These are phyloP conservation scores for Fusarium fracticaudum DNA, from an alignment of 2,329 filamentous ascomycete species.

Conservation along the genomic window DNA sequence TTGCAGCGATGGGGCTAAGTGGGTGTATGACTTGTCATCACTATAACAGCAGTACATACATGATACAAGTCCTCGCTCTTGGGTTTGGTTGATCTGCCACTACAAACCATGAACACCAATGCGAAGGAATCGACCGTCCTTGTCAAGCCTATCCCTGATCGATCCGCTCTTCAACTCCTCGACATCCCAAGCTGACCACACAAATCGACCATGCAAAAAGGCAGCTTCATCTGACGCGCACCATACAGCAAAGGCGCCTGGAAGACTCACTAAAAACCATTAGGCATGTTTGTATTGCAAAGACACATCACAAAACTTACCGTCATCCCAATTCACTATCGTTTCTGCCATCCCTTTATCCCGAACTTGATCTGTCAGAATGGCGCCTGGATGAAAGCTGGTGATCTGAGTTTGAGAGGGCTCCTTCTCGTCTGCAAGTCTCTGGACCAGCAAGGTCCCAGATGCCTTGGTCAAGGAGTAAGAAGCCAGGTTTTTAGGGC, in stretches of 20 bases:
- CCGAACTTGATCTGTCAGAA: not conserved
- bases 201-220: not conserved
- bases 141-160: not conserved
- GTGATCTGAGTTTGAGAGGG: not conserved
- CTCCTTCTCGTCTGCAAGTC: not conserved
- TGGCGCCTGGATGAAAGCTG: not conserved
- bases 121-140: not conserved
- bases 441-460: not conserved
- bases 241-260: not conserved
- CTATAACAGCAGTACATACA: not conserved
- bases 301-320: not conserved
- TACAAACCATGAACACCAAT: not conserved
- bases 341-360: not conserved
- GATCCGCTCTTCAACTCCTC: not conserved
- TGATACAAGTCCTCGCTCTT: not conserved
- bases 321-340: not conserved
- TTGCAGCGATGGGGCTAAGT: not conserved
- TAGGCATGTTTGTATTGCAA: not conserved
- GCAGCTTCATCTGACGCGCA: not conserved
- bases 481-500: not conserved
- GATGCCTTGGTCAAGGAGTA: not conserved
- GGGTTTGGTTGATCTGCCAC: too few species aligned
- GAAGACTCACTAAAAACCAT: not conserved
- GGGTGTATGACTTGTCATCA: not conserved
- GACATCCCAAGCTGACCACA: slow-evolving; percentile 4